Percentiles rank a stretch among this genome's conserved stretches.
These are phyloP conservation scores for Sequoiadendron giganteum DNA, from an alignment of 75 land plant species.

Conservation along the genomic window DNA sequence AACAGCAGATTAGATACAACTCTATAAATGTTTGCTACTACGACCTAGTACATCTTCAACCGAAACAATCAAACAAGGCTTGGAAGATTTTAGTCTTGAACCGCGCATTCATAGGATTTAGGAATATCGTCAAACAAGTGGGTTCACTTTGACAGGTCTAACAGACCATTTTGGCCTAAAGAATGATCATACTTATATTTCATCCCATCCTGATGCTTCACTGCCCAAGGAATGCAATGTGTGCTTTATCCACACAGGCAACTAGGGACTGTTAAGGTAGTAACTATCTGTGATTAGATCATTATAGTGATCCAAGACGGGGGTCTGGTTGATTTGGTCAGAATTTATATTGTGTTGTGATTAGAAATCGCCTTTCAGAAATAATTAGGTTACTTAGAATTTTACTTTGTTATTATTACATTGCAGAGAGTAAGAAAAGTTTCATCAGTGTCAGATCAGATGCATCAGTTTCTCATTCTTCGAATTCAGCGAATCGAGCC, in stretches of 20 bases:
- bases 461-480: not conserved
- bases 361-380: not conserved
- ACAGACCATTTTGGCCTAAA: not conserved
- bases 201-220: not conserved
- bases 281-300: not conserved
- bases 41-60: no score
- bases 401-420: not conserved
- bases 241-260: not conserved
- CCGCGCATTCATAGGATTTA: no score
- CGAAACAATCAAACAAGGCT: no score
- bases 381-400: not conserved
- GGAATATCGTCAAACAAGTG: no score
- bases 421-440: not conserved
- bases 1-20: not conserved
- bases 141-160: not conserved
- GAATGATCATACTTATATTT: not conserved
- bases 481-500: not conserved
- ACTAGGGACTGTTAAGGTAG: not conserved
- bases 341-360: not conserved
- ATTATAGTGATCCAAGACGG: not conserved
- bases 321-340: not conserved
- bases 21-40: no score
- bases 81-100: no score
- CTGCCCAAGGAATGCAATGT: not conserved
- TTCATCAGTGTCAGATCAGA: constrained; percentile 3